phyloP scores from a whole-genome alignment of 805 yeast genomes.

The Middelhovenomyces tepae region DNA sequence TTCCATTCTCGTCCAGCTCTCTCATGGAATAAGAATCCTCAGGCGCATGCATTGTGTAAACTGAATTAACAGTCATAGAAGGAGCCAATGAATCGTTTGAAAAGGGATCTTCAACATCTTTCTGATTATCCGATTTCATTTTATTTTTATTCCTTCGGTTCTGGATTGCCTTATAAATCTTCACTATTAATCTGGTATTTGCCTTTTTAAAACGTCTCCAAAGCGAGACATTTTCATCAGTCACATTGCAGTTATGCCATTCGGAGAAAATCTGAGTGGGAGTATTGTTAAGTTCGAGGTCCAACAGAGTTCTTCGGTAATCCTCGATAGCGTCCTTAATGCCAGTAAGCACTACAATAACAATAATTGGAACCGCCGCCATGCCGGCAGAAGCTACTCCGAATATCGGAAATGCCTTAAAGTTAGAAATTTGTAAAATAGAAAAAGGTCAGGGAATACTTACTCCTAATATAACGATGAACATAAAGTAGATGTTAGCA shows the following conservation, averaged over 20 bases:
- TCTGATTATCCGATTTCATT: slow-evolving; percentile 5
- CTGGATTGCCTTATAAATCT: slow-evolving; percentile 10
- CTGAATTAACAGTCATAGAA: slow-evolving; percentile 17
- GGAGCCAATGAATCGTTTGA: slow-evolving; percentile 13
- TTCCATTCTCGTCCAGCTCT: slow-evolving; percentile 6
- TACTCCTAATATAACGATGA: slow-evolving; percentile 63
- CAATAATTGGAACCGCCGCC: slow-evolving; percentile 74
- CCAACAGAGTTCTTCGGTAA: slow-evolving; percentile 54
- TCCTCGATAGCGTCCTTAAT: slow-evolving; percentile 74
- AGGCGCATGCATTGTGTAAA: slow-evolving; percentile 9
- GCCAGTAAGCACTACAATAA: slow-evolving; percentile 67
- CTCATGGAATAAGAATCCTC: slow-evolving; percentile 5
- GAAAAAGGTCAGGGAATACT: not conserved
- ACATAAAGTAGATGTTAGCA: slow-evolving; percentile 82
- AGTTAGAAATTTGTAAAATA: slow-evolving; percentile 10
- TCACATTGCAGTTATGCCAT: slow-evolving; percentile 49
- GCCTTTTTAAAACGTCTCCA: slow-evolving; percentile 68
- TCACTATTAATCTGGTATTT: slow-evolving; percentile 26
- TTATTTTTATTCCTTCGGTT: slow-evolving; percentile 6
- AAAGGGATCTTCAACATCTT: slow-evolving; percentile 5
- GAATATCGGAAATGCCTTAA: slow-evolving; percentile 49
- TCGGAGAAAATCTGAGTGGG: slow-evolving; percentile 50
- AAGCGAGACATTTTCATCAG: slow-evolving; percentile 41
- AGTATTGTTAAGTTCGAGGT: slow-evolving; percentile 59
- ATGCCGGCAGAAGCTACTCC: slow-evolving; percentile 68